Base-by-base conservation (phyloP, 768 basidiomycete species). In the Russula lepida region DNA sequence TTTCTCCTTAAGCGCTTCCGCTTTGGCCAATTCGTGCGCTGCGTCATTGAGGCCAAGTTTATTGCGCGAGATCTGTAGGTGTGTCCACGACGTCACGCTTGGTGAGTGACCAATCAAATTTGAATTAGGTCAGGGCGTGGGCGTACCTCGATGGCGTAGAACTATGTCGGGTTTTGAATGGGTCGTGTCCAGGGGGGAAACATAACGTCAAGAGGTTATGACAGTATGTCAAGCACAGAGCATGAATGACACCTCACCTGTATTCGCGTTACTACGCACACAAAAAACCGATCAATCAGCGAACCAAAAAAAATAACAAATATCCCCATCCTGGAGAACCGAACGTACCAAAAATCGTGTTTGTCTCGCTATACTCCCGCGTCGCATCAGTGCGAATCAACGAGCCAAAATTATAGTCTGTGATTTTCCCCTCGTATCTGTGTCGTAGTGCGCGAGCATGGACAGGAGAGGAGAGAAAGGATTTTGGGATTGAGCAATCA, bases 381-480 rank as follows among this genome's bases (percentile, higher is more conserved):
- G 76, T 77, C 39, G 87, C 81, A 69, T 97, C 83, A 50, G 82
- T 86, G 54, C 97, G 83, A 65, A 99, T 88, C 66, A 99, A 77
- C 2, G 92, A 98, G 21, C 97, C 97, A 74, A 98, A 98, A 79
- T 98, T 98, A 75, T 88, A 92, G 66, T 98, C 93, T 69, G 89
- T 88, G 56, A 98, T 78, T 69, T 88, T 89, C 60, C 88, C 85
- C 75, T 95, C 89, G 75, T 95, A 97, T 60, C 91, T 91, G 65
- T 37, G 35, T 37, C 17, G 17, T 54, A 6, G 28, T 49, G 12
- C 51, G 44, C 57, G 51, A 49, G 19, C 2, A 39, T 9, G n/a
- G n/a, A n/a, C n/a, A 23, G 5, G 25, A 33, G 39, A 46, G 13
- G 13, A 25, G 46, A 25, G 46, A 23, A 23, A 46, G 44, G 21